Base-by-base conservation (phyloP, 176 grass and related monocot species). In the Melocanna baccifera region DNA sequence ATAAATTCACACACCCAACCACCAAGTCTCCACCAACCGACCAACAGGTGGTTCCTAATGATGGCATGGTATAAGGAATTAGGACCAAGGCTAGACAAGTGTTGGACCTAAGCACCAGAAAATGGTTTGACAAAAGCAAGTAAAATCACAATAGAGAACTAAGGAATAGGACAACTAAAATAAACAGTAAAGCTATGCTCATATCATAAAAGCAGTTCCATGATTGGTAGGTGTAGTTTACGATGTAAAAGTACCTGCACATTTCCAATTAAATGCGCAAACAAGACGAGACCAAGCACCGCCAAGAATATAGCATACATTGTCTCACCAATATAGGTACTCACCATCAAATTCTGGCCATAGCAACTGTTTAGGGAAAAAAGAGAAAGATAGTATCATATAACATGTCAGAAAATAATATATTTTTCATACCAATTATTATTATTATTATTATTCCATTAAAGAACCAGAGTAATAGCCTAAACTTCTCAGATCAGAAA, bases 241-340 rank as follows among this genome's bases (percentile, higher is more conserved):
- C 22, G 9, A 13, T 29, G 16, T 80, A 34, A 26, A 86, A 79
- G 51, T 91, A 99, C 96, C 93, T 99, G 91, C 18, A 99, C 94
- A 18, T 99, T 99, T 84, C 96, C 96, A 84, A 99, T 96, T 90
- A 99, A 84, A 88, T 91, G 93, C 2, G 96, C 96, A 83, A 99
- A 94, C 78, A 99, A 89, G 62, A 99, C 90, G 2, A 99, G 91
- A 53, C 96, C 96, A 74, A 96, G 73, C 47, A 96, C 78, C 6
- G 96, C 91, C 78, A 99, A 86, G 37, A 96, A 72, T 87, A 99
- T 99, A 62, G 93, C 93, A 88, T 95, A 99, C 42, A 99, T 56
- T 14, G 93, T 99, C 80, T 99, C 96, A n/a, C 96, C 96, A 78
- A 99, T 87, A 83, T 88, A 99, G 75, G 96, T 96, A 76, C 96